phyloP scores from a whole-genome alignment of 805 yeast genomes.

The Clavispora santaluciae region DNA sequence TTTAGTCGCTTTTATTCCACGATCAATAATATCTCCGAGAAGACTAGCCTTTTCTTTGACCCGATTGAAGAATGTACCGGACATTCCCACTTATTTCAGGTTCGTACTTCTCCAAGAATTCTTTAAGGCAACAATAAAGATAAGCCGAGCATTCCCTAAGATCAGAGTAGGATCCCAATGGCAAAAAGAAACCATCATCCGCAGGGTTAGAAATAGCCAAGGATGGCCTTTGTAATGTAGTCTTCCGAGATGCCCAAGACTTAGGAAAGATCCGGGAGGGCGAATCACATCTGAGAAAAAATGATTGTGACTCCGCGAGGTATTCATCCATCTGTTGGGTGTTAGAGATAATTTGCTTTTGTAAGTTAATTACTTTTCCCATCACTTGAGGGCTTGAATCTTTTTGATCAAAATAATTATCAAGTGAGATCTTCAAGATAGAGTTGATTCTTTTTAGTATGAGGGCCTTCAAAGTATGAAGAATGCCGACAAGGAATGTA shows the following conservation, averaged over 20 bases:
- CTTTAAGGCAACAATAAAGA: conserved; percentile 26
- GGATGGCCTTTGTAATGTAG: background rate
- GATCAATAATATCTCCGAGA: background rate
- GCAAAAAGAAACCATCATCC: conserved; percentile 27
- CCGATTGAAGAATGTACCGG: conserved; percentile 9
- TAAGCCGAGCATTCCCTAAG: conserved; percentile 29
- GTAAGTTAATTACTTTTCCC: conserved; percentile 24
- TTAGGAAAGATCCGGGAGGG: conserved; percentile 27
- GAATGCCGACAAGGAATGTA: conserved; percentile 19
- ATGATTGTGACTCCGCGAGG: conserved; percentile 25
- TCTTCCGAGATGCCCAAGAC: conserved; percentile 23
- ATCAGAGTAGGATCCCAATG: conserved; percentile 33
- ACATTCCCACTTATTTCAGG: conserved; percentile 10
- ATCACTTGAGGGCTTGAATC: conserved; percentile 12
- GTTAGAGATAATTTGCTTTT: conserved; percentile 23
- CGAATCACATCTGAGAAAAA: conserved; percentile 18
- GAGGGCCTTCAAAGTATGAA: conserved; percentile 26
- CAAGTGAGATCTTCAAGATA: background rate
- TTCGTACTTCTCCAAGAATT: conserved; percentile 24
- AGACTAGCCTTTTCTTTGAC: conserved; percentile 3
- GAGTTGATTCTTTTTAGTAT: conserved; percentile 29
- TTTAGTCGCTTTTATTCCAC: background rate
- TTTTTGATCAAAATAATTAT: conserved; percentile 1
- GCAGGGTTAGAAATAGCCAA: conserved; percentile 14
- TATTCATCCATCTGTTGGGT: conserved; percentile 17